phyloP scores from a whole-genome alignment of 352 stramenopile species.

The Phytophthora litchii region DNA sequence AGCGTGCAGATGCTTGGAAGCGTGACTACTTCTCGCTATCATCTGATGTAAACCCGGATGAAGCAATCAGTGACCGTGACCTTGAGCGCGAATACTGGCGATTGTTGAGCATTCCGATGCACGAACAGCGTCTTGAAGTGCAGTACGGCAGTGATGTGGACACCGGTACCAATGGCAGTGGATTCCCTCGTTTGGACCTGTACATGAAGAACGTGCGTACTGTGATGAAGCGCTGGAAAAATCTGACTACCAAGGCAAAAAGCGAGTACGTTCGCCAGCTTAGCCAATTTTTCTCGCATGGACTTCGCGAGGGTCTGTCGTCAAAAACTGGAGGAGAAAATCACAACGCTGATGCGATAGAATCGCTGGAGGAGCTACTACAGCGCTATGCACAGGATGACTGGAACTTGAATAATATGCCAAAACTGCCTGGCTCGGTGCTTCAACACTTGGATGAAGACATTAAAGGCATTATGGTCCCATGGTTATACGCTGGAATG shows the following conservation, averaged over 20 bases:
- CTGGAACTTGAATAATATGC: constrained; percentile 99
- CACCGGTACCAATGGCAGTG: constrained; percentile 81
- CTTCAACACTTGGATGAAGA: constrained; percentile 96
- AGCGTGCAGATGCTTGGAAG: constrained; percentile 86
- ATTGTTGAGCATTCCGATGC: constrained; percentile 74
- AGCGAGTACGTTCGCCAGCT: constrained; percentile 40
- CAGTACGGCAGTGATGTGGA: constrained; percentile 94
- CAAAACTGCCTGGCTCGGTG: constrained; percentile 92
- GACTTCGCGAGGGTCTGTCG: constrained; percentile 39
- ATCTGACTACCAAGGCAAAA: constrained; percentile 41
- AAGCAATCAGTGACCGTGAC: constrained; percentile 60
- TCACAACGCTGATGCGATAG: constrained; percentile 14
- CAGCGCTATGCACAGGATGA: constrained; percentile 80
- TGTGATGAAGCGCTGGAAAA: constrained; percentile 57
- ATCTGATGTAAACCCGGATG: constrained; percentile 40
- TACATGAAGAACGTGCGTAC: constrained; percentile 61
- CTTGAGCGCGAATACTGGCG: constrained; percentile 92
- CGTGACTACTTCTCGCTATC: constrained; percentile 68
- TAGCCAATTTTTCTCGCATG: constrained; percentile 63
- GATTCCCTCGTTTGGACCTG: constrained; percentile 79
- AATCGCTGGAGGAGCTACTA: constrained; percentile 58
- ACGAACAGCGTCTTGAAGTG: constrained; percentile 85
- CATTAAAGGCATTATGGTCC: constrained; percentile 99
- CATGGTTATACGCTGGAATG: constrained; percentile 99
- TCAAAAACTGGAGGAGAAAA: constrained; percentile 25